Percentiles rank a stretch among this genome's conserved stretches.
Evolutionary conservation across 306 rosid species (phyloP).

Genomic region (Medicago arabica): DNA sequence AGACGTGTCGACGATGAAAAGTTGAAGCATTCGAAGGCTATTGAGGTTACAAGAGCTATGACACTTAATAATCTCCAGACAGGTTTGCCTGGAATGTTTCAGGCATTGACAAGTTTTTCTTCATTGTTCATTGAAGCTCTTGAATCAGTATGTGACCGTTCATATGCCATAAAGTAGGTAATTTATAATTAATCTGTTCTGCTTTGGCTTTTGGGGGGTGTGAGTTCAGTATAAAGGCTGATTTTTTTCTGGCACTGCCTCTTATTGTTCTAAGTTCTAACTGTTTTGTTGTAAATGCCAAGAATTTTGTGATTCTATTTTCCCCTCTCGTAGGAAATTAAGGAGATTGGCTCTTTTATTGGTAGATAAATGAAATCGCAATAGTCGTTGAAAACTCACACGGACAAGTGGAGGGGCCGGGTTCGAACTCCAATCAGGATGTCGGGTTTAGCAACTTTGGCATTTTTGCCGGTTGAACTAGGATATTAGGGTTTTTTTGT

Average conservation of each 20-base stretch:
- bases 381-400: no score
- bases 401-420: no score
- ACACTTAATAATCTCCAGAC: slow-evolving; percentile 92
- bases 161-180: slow-evolving; percentile 71
- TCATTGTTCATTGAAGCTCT: slow-evolving; percentile 82
- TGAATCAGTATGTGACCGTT: slow-evolving; percentile 69
- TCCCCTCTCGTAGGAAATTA: slow-evolving; percentile 34
- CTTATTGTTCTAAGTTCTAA: slow-evolving; percentile 16
- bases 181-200: slow-evolving; percentile 22
- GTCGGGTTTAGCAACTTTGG: no score
- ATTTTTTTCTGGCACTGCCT: slow-evolving; percentile 36
- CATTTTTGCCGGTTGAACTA: no score
- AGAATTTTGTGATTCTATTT: slow-evolving; percentile 59
- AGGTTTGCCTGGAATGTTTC: slow-evolving; percentile 97
- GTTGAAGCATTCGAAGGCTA: slow-evolving; percentile 81
- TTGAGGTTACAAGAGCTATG: slow-evolving; percentile 93
- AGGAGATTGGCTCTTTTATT: slow-evolving; percentile 31
- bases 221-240: slow-evolving; percentile 41
- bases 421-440: no score
- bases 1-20: slow-evolving; percentile 92
- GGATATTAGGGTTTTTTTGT: slow-evolving; percentile 30
- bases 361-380: no score
- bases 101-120: slow-evolving; percentile 89
- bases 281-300: slow-evolving; percentile 57
- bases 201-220: slow-evolving; percentile 27